Conservation (phyloP, 164 flowering plant species). For the Nymphaea colorata region DNA sequence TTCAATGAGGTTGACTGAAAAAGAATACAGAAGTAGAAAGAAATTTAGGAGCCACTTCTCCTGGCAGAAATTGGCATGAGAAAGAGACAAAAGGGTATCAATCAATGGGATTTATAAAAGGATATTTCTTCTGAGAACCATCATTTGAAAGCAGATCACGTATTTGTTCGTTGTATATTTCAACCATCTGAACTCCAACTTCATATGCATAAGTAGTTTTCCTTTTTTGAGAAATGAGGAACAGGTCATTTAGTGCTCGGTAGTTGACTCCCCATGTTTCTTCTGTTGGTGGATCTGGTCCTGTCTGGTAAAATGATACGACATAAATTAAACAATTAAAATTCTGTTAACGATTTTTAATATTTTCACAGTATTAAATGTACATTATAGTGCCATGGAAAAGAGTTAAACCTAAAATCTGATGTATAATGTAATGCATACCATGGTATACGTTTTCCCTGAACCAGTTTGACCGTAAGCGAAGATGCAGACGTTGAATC, state of each 20-base stretch:
- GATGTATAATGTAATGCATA: conserved; percentile 13
- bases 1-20: background rate
- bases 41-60: background rate
- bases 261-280: conserved; percentile 75
- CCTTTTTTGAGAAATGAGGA: conserved; percentile 55
- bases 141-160: conserved; percentile 70
- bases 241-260: conserved; percentile 76
- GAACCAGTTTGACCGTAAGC: conserved; percentile 99
- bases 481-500: conserved; percentile 91
- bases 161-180: conserved; percentile 94
- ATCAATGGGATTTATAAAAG: conserved; percentile 18
- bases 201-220: conserved; percentile 47
- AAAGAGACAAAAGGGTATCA: background rate
- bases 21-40: background rate
- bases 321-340: background rate
- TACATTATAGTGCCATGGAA: background rate
- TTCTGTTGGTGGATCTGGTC: conserved; percentile 54
- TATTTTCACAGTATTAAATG: too few species aligned
- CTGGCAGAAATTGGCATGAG: background rate
- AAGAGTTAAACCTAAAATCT: background rate
- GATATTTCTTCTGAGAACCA: conserved; percentile 70
- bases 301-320: conserved; percentile 36
- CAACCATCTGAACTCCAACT: conserved; percentile 85
- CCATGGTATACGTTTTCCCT: conserved; percentile 96
- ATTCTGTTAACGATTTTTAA: background rate